These are phyloP conservation scores for Pulveroboletus sp. DNA, from an alignment of 768 basidiomycete genomes.

Conservation along the genomic window DNA sequence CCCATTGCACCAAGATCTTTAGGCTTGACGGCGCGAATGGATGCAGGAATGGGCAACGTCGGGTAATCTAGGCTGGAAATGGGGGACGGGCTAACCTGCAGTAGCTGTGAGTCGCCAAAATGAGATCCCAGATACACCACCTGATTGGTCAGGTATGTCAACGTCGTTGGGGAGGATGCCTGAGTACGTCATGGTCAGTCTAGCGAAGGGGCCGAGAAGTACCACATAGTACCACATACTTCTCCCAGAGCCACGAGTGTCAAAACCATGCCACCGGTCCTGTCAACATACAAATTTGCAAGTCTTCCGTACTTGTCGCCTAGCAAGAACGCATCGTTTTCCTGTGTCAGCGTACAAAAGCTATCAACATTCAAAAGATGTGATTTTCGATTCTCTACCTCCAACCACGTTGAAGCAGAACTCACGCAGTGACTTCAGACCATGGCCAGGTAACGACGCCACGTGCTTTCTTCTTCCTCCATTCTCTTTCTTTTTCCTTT, in stretches of 20 bases:
- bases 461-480: constrained; percentile 48
- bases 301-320: constrained; percentile 71
- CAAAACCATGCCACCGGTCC: constrained; percentile 35
- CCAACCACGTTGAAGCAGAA: background rate
- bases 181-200: constrained; percentile 23
- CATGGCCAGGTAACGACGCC: constrained; percentile 71
- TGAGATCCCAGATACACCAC: constrained; percentile 78
- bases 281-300: constrained; percentile 55
- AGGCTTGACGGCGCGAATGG: constrained; percentile 40
- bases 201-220: background rate
- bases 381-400: background rate
- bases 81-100: constrained; percentile 51
- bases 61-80: constrained; percentile 36
- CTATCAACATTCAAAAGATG: constrained; percentile 28
- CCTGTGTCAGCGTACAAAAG: constrained; percentile 47
- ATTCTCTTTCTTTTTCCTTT: constrained; percentile 55
- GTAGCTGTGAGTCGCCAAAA: constrained; percentile 72
- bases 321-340: constrained; percentile 47
- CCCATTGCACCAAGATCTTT: constrained; percentile 35
- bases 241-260: constrained; percentile 67
- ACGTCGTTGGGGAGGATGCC: constrained; percentile 65
- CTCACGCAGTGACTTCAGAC: constrained; percentile 67
- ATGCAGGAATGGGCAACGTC: constrained; percentile 49
- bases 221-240: constrained; percentile 36
- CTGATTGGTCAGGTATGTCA: constrained; percentile 70